Percentiles rank a stretch among this genome's conserved stretches.
These are phyloP conservation scores for Penicillium capsulatum DNA, from an alignment of 2,329 filamentous ascomycete genomes.

Conservation along the genomic window DNA sequence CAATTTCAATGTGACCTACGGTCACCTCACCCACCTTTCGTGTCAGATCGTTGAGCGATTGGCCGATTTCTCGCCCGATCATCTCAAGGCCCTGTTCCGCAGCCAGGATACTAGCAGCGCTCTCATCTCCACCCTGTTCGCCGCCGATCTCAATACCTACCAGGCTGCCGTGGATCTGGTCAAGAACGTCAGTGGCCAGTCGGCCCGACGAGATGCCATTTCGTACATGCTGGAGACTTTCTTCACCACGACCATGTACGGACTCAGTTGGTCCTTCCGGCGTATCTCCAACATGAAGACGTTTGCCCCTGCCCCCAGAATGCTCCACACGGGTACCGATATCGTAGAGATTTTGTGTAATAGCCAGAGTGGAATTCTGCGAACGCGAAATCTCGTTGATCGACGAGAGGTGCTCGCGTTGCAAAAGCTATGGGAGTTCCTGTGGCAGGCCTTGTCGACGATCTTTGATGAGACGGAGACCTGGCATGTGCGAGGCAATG, in stretches of 20 bases:
- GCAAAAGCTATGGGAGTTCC: conserved; percentile 73
- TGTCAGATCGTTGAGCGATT: conserved; percentile 73
- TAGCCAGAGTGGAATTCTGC: conserved; percentile 58
- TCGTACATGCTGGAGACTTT: conserved; percentile 56
- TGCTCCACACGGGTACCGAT: conserved; percentile 59
- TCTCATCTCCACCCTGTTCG: conserved; percentile 74
- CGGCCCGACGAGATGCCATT: conserved; percentile 57
- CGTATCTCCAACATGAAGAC: conserved; percentile 54
- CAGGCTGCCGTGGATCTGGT: conserved; percentile 77
- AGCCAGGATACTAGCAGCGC: conserved; percentile 66
- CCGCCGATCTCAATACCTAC: conserved; percentile 72
- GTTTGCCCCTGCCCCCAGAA: conserved; percentile 57
- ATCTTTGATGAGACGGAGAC: conserved; percentile 78
- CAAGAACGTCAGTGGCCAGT: conserved; percentile 73
- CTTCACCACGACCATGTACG: conserved; percentile 54
- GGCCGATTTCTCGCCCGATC: conserved; percentile 66
- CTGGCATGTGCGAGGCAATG: conserved; percentile 68
- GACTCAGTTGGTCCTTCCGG: conserved; percentile 54
- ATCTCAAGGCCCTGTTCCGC: conserved; percentile 66
- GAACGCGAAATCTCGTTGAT: conserved; percentile 53
- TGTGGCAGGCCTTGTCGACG: conserved; percentile 76
- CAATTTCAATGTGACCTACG: conserved; percentile 74
- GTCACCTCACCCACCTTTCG: conserved; percentile 58
- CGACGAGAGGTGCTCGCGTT: conserved; percentile 62
- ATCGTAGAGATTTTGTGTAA: conserved; percentile 62